These are phyloP conservation scores for Umbelopsis vinacea DNA, from an alignment of 192 early-diverging fungal species.

Conservation along the genomic window DNA sequence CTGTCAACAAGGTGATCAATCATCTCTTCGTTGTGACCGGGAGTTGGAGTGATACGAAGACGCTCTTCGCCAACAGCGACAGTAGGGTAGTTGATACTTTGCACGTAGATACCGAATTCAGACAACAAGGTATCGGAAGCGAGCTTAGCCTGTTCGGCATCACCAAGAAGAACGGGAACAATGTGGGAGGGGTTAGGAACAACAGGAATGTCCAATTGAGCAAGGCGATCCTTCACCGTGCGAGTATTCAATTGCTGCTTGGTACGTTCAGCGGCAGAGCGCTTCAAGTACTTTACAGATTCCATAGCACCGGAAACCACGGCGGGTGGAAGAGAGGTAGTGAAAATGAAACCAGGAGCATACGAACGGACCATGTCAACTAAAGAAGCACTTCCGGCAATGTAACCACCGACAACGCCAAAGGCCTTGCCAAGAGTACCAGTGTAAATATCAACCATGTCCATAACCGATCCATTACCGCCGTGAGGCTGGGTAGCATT, in stretches of 20 bases:
- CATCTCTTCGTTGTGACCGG: conserved; percentile 85
- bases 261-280: conserved; percentile 83
- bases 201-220: conserved; percentile 88
- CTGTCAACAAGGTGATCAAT: conserved; percentile 84
- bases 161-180: conserved; percentile 96
- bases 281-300: conserved; percentile 90
- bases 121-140: conserved; percentile 91
- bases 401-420: conserved; percentile 97
- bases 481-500: conserved; percentile 55
- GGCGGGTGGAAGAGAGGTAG: conserved; percentile 95
- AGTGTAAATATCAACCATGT: conserved; percentile 93
- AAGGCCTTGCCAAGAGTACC: conserved; percentile 97
- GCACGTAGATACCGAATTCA: conserved; percentile 95
- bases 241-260: conserved; percentile 94
- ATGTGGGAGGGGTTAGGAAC: conserved; percentile 99
- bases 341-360: conserved; percentile 99
- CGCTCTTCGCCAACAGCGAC: conserved; percentile 94
- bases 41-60: conserved; percentile 96
- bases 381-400: conserved; percentile 85
- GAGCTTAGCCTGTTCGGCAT: conserved; percentile 92
- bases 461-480: conserved; percentile 65
- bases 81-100: conserved; percentile 99
- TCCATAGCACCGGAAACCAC: conserved; percentile 90
- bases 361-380: conserved; percentile 97
- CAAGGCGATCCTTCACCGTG: conserved; percentile 81